phyloP scores from a whole-genome alignment of 768 basidiomycete genomes.

The Termitomyces sp. region DNA sequence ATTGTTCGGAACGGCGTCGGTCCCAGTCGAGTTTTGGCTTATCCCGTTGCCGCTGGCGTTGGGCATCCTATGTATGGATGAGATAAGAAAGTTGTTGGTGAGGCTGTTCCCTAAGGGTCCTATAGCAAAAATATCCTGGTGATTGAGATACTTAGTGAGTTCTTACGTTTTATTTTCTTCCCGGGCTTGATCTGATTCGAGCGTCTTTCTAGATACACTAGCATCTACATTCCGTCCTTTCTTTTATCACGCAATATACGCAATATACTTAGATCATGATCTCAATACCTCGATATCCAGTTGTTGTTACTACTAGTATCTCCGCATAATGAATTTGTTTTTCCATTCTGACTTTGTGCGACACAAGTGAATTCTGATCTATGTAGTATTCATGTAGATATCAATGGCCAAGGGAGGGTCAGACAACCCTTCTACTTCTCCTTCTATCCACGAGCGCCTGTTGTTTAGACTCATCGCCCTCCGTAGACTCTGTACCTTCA shows the following conservation, averaged over 20 bases:
- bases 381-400: not conserved
- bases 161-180: not conserved
- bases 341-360: not conserved
- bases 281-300: not conserved
- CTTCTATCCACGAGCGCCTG: not conserved
- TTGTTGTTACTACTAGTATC: not conserved
- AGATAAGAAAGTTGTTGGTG: not conserved
- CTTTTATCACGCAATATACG: not conserved
- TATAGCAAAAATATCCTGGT: not conserved
- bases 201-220: not conserved
- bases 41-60: not conserved
- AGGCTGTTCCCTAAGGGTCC: not conserved
- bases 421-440: not conserved
- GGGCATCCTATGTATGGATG: not conserved
- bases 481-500: not conserved
- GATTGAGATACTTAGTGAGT: constrained; percentile 3
- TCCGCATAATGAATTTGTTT: not conserved
- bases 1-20: not conserved
- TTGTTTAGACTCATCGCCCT: constrained; percentile 1
- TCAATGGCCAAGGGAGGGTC: not conserved
- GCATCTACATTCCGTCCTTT: not conserved
- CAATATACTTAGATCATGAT: not conserved
- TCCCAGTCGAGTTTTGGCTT: not conserved
- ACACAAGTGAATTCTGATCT: no score
- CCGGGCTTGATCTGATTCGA: not conserved